Base-by-base conservation (phyloP, 352 stramenopile genomes). In the Elongisporangium senticosum region DNA sequence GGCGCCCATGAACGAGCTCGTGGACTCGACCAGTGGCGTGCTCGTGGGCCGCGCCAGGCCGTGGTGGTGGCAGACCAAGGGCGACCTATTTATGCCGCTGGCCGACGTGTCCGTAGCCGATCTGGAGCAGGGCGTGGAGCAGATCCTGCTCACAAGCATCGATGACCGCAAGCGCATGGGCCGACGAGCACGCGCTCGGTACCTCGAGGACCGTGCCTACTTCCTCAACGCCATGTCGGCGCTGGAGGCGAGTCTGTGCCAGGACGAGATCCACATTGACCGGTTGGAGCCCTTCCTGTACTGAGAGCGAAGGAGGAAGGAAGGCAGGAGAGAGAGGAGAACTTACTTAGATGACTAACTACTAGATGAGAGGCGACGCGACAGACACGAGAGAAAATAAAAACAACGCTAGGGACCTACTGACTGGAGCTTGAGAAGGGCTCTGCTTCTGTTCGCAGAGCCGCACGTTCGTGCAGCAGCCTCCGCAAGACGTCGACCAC, bases 51-150 rank as follows among this genome's bases (percentile, higher is more conserved):
- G 70, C 26, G 62, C 71, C 15, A 65, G 72, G n/a, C 50, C 68
- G 26, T 90, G 80, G 82, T 90, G 79, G 84, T 90, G 84, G 82
- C 82, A 90, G 59, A 89, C 77, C 8, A 89, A 89, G 57, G 84
- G 82, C 50, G 80, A 92, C 56, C 72, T 92, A 72, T 90, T 92
- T 72, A 89, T 94, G 82, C 82, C 77, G 40, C 68, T 92, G 39
- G 79, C 78, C 21, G 65, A 77, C 50, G 80, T 90, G 49, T 65
- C 79, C 22, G 54, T 88, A 37, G 73, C 66, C 4, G 82, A 85
- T 22, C 87, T 94, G 48, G 83, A 89, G 53, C 65, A 65, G 21
- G 79, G 77, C 20, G 69, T 94, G 5, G 80, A 92, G 61, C 68
- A 71, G 24, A 85, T 94, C 53, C 49, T 92, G 58, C 65, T 86